Conservation (phyloP, 345 rosid genomes). For the Orychophragmus violaceus region DNA sequence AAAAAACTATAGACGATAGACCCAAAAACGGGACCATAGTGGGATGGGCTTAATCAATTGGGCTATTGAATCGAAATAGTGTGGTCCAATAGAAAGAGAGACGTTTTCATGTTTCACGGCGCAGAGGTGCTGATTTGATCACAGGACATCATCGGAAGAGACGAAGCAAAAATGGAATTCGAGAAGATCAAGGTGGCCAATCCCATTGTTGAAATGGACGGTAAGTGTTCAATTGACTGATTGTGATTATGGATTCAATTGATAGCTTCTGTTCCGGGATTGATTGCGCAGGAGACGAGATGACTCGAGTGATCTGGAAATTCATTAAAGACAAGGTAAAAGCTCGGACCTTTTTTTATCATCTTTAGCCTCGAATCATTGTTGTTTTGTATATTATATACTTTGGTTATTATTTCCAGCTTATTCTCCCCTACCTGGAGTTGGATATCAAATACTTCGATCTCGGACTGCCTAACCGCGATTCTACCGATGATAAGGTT, state of each 20-base stretch:
- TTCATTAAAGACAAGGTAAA: no score
- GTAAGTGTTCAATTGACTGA: conserved; percentile 11
- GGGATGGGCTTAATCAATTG: background rate
- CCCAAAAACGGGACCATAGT: background rate
- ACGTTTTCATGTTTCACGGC: background rate
- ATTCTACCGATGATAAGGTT: conserved; percentile 53
- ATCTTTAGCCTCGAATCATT: background rate
- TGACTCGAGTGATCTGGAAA: conserved; percentile 73
- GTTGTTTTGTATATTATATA: background rate
- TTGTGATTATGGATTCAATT: no score
- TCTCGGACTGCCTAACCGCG: conserved; percentile 60
- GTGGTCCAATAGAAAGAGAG: background rate
- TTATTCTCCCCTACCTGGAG: conserved; percentile 56
- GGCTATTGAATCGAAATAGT: background rate
- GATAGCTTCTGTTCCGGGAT: background rate
- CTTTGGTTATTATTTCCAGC: conserved; percentile 31
- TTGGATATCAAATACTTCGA: conserved; percentile 64
- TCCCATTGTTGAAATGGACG: conserved; percentile 61
- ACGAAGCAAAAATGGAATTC: conserved; percentile 35
- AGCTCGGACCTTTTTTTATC: background rate
- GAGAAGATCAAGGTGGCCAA: conserved; percentile 49
- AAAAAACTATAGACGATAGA: no score
- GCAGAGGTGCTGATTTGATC: background rate
- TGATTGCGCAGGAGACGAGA: conserved; percentile 51
- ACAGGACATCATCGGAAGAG: background rate